Base-by-base conservation (phyloP, 139 green algal genomes). In the Chlamydomonas applanata region DNA sequence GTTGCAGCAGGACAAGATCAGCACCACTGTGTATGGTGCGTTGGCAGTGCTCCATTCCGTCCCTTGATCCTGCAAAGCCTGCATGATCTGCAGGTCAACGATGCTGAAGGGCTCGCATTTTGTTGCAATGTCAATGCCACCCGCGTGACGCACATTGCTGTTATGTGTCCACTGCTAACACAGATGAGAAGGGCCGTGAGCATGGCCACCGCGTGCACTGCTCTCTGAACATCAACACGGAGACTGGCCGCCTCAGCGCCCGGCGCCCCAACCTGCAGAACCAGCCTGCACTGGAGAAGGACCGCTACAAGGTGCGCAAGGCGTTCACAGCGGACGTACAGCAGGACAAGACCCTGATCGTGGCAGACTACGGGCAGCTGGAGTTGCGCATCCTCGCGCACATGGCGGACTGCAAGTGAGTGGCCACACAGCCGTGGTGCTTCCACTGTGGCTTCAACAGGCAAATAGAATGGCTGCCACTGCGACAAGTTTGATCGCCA, bases 201-300 rank as follows among this genome's bases (percentile, higher is more conserved):
- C 40, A 11, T 34, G 73, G 73, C 73, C 27, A 87, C 59, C 83
- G 95, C 16, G 85, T 99, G 36, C 96, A 99, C 82, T 97, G 92
- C 84, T 95, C 88, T 24, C 85, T 99, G 54, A 99, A 99, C 89
- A 94, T 99, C 85, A 99, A 99, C 88, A 99, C 96, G 0, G 96
- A 99, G 89, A 99, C 96, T 14, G 96, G 96, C 1, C 87, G 96
- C 0, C 86, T 99, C 36, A 95, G 85, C 1, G 92, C 93, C 9
- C 84, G 94, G 25, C 74, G 93, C 35, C 96, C 96, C 72, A 98
- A 98, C 81, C 84, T 99, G 63, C 96, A 99, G 88, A 99, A 99
- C 88, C 96, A 99, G 90, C 96, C 96, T 7, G 96, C 95, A 0
- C 83, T 98, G 44, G 96, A 99, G 77, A 99, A 99, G 87, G 96